Evolutionary conservation across 805 yeast genomes (phyloP).

Genomic region (Teunomyces lycoperdinae): DNA sequence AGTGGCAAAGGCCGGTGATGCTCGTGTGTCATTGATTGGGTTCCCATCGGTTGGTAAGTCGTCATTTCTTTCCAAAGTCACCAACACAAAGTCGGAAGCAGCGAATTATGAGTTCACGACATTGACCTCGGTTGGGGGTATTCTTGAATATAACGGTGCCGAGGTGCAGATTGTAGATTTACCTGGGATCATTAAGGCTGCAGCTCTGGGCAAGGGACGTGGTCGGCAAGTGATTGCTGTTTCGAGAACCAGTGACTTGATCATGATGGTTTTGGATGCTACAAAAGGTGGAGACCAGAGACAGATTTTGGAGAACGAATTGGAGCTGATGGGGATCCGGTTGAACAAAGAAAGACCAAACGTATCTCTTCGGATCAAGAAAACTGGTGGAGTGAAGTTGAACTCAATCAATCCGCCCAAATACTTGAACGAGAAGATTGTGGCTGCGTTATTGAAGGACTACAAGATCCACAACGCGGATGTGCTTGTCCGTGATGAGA

Average conservation of each 20-base stretch:
- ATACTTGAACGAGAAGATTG: constrained; percentile 75
- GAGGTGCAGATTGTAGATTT: constrained; percentile 96
- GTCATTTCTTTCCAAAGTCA: constrained; percentile 80
- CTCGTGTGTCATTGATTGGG: constrained; percentile 91
- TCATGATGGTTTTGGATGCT: constrained; percentile 92
- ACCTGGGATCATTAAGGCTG: constrained; percentile 97
- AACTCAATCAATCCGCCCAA: constrained; percentile 81
- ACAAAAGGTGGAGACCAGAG: constrained; percentile 92
- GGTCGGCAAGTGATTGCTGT: constrained; percentile 97
- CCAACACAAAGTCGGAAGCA: constrained; percentile 91
- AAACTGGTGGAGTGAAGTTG: constrained; percentile 88
- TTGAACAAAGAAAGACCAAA: constrained; percentile 77
- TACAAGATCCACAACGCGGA: constrained; percentile 92
- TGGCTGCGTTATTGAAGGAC: constrained; percentile 74
- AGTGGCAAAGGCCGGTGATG: constrained; percentile 94
- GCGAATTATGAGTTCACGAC: constrained; percentile 97
- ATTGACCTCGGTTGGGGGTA: constrained; percentile 94
- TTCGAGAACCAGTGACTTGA: constrained; percentile 90
- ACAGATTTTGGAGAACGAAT: constrained; percentile 78
- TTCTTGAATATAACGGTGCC: constrained; percentile 91
- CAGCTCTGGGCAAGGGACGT: constrained; percentile 95
- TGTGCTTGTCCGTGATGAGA: constrained; percentile 83
- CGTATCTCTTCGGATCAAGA: constrained; percentile 72
- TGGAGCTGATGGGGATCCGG: constrained; percentile 92
- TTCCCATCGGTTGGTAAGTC: constrained; percentile 98